Base-by-base conservation (phyloP, 768 basidiomycete species). In the Trametes gibbosa region DNA sequence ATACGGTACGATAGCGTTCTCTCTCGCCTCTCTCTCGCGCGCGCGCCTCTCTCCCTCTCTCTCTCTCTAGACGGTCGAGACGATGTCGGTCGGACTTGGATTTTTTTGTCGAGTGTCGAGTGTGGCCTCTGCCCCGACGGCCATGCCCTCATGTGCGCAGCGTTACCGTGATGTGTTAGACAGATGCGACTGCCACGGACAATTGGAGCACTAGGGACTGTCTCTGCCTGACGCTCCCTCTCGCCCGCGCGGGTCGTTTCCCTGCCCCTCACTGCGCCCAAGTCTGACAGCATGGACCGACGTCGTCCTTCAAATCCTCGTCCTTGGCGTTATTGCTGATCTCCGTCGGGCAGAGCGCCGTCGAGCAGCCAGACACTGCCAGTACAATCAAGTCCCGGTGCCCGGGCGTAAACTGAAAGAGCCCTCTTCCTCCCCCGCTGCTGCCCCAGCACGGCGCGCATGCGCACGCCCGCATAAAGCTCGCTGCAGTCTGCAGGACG, bases 171-270 rank as follows among this genome's bases (percentile, higher is more conserved):
- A 37, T 49, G 55, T 56, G 47, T 49, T 56, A 56, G 55, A 56
- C 39, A 50, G 47, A 39, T 56, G 55, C 55, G 45, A 48, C 34
- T 23, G 43, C 43, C 43, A 16, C 52, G 55, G 55, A 56, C 55
- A 49, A 41, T 29, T 19, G 10, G 17, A 13, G 47, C 37, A 56
- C 46, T 56, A n/a, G n/a, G 35, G 55, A 34, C 53, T 46, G 19
- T 16, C 53, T 37, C 19, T 35, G 5, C 3, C 27, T 48, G 29
- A 10, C 10, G 29, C 25, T 27, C 14, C 14, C 46, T 29, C 45
- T 47, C 25, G 23, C 24, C 45, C 16, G 10, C 10, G 5, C 29
- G 10, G 10, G 29, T 47, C 46, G 42, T 12, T 23, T 48, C n/a
- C 54, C 34, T 49, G 34, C 39, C 39, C 21, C n/a, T 39, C 46